Conservation (phyloP, 768 basidiomycete species). For the Imleria badia region DNA sequence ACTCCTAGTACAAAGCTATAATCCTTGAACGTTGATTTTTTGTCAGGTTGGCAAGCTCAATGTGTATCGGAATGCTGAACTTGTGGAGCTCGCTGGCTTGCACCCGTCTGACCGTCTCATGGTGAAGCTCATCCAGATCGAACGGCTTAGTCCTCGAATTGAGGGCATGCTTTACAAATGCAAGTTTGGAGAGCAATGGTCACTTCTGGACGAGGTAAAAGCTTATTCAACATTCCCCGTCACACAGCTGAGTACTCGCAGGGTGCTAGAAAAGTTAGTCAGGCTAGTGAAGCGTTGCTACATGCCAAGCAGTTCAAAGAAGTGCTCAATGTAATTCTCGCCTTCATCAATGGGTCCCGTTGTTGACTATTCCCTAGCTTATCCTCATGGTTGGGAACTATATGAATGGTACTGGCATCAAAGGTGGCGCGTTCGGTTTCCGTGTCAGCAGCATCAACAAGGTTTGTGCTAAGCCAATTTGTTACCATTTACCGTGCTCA, state of each 20-base stretch:
- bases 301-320: constrained; percentile 89
- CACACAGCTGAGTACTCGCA: constrained; percentile 30
- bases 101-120: constrained; percentile 95
- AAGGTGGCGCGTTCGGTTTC: constrained; percentile 97
- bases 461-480: constrained; percentile 39
- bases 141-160: constrained; percentile 82
- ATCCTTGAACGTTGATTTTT: neutral
- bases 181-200: constrained; percentile 83
- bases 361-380: constrained; percentile 45
- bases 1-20: neutral
- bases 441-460: constrained; percentile 97
- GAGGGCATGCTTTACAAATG: constrained; percentile 95
- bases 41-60: constrained; percentile 82
- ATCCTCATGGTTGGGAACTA: constrained; percentile 97
- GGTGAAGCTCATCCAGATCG: constrained; percentile 95
- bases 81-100: constrained; percentile 82
- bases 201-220: constrained; percentile 76
- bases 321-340: constrained; percentile 64
- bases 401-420: constrained; percentile 95
- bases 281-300: constrained; percentile 77
- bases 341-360: constrained; percentile 17
- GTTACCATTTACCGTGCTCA: neutral
- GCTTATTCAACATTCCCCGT: neutral
- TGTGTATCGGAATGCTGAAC: constrained; percentile 81
- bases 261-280: constrained; percentile 78